These are phyloP conservation scores for Piper longum DNA, from an alignment of 164 flowering plant genomes.

Conservation along the genomic window DNA sequence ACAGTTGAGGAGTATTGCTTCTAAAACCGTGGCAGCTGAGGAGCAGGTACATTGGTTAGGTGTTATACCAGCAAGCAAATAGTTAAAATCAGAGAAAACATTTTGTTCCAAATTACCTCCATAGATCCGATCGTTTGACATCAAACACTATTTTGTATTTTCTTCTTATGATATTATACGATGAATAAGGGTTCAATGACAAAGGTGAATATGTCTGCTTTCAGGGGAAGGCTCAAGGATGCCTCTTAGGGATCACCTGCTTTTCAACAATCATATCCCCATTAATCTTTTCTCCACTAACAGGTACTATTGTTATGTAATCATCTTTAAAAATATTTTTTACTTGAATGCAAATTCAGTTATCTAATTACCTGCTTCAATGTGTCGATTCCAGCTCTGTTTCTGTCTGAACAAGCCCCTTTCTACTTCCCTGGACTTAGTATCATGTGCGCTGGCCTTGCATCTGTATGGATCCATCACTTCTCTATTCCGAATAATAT, in stretches of 20 bases:
- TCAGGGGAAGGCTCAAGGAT: conserved; percentile 94
- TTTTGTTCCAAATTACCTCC: no score
- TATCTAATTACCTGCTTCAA: neutral
- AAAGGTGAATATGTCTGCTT: neutral
- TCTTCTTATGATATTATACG: no score
- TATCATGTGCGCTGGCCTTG: conserved; percentile 41
- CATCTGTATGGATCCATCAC: conserved; percentile 32
- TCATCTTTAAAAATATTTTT: neutral
- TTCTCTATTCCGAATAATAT: neutral
- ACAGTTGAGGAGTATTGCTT: conserved; percentile 72
- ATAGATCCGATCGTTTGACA: no score
- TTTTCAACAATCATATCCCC: conserved; percentile 69
- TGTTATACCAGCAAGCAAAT: no score
- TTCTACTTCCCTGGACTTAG: conserved; percentile 47
- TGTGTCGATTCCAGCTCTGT: conserved; percentile 26
- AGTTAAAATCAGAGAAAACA: no score
- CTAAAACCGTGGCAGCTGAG: conserved; percentile 70
- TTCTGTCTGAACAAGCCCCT: conserved; percentile 36
- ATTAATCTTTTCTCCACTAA: conserved; percentile 64
- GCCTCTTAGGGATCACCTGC: conserved; percentile 70
- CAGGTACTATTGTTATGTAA: conserved; percentile 28
- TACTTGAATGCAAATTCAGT: neutral
- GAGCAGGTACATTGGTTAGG: conserved; percentile 50
- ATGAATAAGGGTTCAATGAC: no score
- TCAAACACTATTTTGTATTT: no score